phyloP scores from a whole-genome alignment of 495 filamentous ascomycete species.

The Glonium stellatum region DNA sequence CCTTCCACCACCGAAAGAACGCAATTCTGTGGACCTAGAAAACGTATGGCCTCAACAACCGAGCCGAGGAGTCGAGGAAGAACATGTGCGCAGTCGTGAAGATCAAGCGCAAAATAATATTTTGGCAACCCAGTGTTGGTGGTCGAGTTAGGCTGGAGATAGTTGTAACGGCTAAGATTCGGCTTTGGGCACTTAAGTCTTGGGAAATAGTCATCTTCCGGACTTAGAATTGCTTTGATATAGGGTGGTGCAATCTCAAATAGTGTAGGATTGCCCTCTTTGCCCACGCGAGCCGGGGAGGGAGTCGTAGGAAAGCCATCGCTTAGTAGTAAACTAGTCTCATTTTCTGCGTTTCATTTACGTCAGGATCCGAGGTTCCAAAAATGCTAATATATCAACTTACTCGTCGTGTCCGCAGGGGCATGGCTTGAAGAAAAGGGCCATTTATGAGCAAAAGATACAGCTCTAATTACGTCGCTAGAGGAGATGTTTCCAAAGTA shows the following conservation, averaged over 20 bases:
- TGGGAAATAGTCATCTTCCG: conserved; percentile 27
- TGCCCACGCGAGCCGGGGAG: background rate
- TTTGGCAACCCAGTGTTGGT: conserved; percentile 13
- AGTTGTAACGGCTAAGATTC: conserved; percentile 25
- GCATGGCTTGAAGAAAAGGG: background rate
- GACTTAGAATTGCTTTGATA: conserved; percentile 31
- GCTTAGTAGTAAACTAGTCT: background rate
- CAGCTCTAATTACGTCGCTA: background rate
- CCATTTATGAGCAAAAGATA: background rate
- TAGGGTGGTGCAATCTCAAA: conserved; percentile 26
- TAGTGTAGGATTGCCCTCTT: background rate
- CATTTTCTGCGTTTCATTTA: background rate
- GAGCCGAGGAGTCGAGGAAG: conserved; percentile 45
- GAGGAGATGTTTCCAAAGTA: background rate
- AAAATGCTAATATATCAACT: background rate
- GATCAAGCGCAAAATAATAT: conserved; percentile 47
- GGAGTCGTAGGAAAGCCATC: too few relatives aligned
- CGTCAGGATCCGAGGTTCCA: background rate
- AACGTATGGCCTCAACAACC: conserved; percentile 42
- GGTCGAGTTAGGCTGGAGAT: conserved; percentile 10
- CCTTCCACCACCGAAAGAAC: conserved; percentile 47
- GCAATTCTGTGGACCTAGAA: conserved; percentile 44
- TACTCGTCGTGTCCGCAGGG: background rate
- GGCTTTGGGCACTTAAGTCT: conserved; percentile 25
- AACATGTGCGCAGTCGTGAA: conserved; percentile 38